Percentiles rank a stretch among this genome's conserved stretches.
phyloP scores from a whole-genome alignment of 768 basidiomycete species.

The Suillus brevipes region DNA sequence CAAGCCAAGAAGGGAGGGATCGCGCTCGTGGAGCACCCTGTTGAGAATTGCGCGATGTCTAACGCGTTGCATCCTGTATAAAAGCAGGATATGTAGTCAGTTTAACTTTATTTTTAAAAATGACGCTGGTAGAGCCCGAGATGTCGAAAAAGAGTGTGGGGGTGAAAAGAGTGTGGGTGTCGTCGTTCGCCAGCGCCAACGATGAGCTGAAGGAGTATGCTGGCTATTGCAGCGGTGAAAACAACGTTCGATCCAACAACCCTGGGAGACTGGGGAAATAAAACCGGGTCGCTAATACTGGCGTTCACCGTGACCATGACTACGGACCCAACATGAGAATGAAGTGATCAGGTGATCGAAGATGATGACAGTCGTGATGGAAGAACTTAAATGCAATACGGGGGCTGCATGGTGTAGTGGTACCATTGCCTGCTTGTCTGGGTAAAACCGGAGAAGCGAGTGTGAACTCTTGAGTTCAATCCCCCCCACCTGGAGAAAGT shows the following conservation, averaged over 20 bases:
- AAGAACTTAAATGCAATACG: not conserved
- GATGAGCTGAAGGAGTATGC: conserved; percentile 3
- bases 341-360: not conserved
- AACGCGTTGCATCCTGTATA: conserved; percentile 16
- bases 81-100: conserved; percentile 11
- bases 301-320: conserved; percentile 3
- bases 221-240: not conserved
- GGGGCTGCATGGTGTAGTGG: no score
- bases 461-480: no score
- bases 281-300: not conserved
- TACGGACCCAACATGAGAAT: not conserved
- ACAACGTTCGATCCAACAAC: not conserved
- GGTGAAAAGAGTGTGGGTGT: conserved; percentile 24
- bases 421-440: no score
- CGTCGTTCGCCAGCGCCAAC: conserved; percentile 16
- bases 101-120: not conserved
- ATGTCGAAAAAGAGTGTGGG: conserved; percentile 18
- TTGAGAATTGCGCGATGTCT: conserved; percentile 16
- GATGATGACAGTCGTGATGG: not conserved
- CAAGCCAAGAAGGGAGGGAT: conserved; percentile 39
- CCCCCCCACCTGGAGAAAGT: no score
- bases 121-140: conserved; percentile 1
- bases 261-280: not conserved
- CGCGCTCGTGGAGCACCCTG: conserved; percentile 34
- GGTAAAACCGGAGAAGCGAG: no score